Base-by-base conservation (phyloP, 2,329 filamentous ascomycete species). In the Cladosporium colombiae region DNA sequence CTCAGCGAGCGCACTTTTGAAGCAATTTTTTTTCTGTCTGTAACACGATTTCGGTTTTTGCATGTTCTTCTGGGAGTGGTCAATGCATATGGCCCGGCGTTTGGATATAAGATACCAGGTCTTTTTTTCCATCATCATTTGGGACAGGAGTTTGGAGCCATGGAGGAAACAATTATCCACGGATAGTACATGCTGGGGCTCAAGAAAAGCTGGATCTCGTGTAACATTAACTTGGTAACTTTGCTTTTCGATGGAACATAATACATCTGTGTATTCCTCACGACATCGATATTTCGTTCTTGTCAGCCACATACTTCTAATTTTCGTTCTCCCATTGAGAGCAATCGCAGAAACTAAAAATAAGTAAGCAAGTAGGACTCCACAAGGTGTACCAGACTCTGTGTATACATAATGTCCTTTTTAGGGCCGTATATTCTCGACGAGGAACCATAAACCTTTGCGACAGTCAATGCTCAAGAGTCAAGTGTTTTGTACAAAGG, bases 61-160 rank as follows among this genome's bases (percentile, higher is more conserved):
- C 37, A 59, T 29, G 25, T 40, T 63, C 25, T 56, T 52, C n/a
- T 50, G 61, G n/a, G 10, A 55, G 50, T 18, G 16, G 27, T 33
- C 52, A n/a, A 16, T 52, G 8, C 31, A 56, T 31, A 52, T n/a
- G 56, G 25, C 23, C 46, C 10, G 61, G 50, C 61, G 60, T 62
- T 63, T n/a, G 61, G 61, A 63, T 25, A 63, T 63, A 63, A 44
- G 61, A 63, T 63, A 63, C 61, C 61, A 63, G 49, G 61, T 37
- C 37, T 59, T 10, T 46, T 35, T 40, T 57, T 35, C 37, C 10
- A 31, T 18, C 18, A 14, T 16, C 10, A n/a, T 37, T 29, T 31
- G 23, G 50, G 50, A 33, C 23, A 10, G 52, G 52, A 21, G 18
- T 29, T 56, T 8, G 23, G 46, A 50, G 23, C 3, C 16, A 21